phyloP scores from a whole-genome alignment of 169 alveolate genomes.

The Cryptosporidium ubiquitum region DNA sequence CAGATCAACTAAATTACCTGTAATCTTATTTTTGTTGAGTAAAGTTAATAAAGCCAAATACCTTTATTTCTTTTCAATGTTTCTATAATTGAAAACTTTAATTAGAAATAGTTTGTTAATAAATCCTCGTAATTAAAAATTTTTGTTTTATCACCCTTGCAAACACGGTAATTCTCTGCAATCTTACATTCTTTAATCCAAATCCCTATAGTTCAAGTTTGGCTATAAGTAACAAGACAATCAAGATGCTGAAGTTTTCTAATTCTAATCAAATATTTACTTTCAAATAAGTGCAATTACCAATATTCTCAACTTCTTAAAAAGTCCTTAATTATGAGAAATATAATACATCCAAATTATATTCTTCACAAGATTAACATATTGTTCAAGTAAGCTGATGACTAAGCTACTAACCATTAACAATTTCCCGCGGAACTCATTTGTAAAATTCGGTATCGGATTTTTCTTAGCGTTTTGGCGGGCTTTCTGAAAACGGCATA shows the following conservation, averaged over 20 bases:
- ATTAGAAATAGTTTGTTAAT: neutral
- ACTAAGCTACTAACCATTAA: neutral
- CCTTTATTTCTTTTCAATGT: neutral
- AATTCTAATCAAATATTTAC: neutral
- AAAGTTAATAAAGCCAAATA: neutral
- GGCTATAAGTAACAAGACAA: neutral
- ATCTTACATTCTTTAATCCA: conserved; percentile 6
- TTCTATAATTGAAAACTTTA: neutral
- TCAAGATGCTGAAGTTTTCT: neutral
- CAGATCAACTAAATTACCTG: neutral
- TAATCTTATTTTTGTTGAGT: neutral
- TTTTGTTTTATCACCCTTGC: neutral
- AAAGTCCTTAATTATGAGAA: neutral
- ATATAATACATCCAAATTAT: neutral
- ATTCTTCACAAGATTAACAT: neutral
- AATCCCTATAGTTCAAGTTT: neutral
- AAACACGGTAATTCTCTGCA: neutral
- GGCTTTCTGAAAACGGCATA: neutral
- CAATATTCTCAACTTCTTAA: neutral
- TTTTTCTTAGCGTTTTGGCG: neutral
- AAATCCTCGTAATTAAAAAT: neutral
- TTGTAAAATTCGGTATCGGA: neutral
- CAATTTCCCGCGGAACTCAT: neutral
- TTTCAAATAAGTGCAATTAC: neutral
- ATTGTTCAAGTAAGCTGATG: neutral